Base-by-base conservation (phyloP, 352 stramenopile species). In the Globisporangium nunn region DNA sequence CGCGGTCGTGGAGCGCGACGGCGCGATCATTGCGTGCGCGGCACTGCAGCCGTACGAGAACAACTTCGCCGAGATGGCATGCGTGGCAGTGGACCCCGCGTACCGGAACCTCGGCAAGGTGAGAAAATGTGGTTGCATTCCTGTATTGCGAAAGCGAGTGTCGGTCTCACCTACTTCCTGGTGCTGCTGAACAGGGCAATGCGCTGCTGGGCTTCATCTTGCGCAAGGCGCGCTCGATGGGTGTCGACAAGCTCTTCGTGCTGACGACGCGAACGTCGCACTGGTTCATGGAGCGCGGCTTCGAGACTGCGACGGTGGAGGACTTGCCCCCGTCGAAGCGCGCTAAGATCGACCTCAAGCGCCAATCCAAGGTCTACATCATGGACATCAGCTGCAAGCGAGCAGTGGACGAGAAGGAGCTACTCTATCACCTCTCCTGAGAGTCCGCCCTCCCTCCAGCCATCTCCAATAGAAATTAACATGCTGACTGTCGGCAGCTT, bases 241-340 rank as follows among this genome's bases (percentile, higher is more conserved):
- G 84, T 17, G 78, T 97, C 41, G 88, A 75, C 43, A 96, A 95
- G 54, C 73, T 98, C 8, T 99, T 99, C 60, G 96, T 98, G n/a
- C 78, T 99, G 43, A 98, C 92, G 30, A 99, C 96, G 29, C 89
- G 96, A 69, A 99, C 96, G 17, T 98, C 98, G 65, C 93, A 99
- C 70, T 99, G 95, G 95, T 99, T 99, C 70, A 71, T 98, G 54
- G 96, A 99, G 75, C 79, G 96, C 37, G 96, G 95, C 23, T 99
- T 98, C 65, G 76, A 89, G 58, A 81, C 96, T 63, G 91, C 92
- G 8, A 67, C 69, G 6, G 85, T 98, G 29, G 75, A 91, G n/a
- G 83, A 92, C 30, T 71, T 97, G n/a, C 88, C 88, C 14, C 64
- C 71, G 35, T 90, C 78, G 14, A 94, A 94, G 71, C 69, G 73